Evolutionary conservation across 768 basidiomycete species (phyloP).

Genomic region (Panaeolus papilionaceus): DNA sequence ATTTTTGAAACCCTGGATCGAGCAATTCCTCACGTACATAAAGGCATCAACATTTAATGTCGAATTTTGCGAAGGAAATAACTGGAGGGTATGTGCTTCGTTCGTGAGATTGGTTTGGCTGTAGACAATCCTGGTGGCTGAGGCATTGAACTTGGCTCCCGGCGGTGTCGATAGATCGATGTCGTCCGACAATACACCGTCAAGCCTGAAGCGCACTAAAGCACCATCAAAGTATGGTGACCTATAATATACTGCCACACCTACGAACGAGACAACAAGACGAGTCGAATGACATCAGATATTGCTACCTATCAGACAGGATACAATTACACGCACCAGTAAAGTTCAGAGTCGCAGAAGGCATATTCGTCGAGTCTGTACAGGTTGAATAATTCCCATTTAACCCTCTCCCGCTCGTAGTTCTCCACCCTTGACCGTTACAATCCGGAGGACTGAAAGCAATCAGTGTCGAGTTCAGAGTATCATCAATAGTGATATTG

Average conservation of each 20-base stretch:
- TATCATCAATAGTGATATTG: slow-evolving; percentile 28
- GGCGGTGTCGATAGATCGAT: slow-evolving; percentile 23
- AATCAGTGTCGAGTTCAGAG: slow-evolving; percentile 25
- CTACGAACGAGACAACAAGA: slow-evolving; percentile 13
- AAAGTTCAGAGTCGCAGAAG: slow-evolving; percentile 28
- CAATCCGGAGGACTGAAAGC: slow-evolving; percentile 26
- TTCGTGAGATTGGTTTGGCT: slow-evolving; percentile 23
- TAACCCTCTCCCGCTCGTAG: slow-evolving; percentile 13
- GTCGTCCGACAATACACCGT: slow-evolving; percentile 23
- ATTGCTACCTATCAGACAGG: neutral
- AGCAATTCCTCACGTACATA: slow-evolving; percentile 22
- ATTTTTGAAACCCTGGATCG: slow-evolving; percentile 5
- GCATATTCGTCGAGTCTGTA: slow-evolving; percentile 20
- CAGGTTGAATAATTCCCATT: slow-evolving; percentile 20
- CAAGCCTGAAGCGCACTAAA: slow-evolving; percentile 25
- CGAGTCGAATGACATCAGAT: neutral
- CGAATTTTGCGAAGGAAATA: slow-evolving; percentile 24
- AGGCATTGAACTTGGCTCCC: slow-evolving; percentile 19
- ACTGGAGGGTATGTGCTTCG: slow-evolving; percentile 25
- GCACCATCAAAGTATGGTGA: slow-evolving; percentile 24
- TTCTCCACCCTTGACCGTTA: slow-evolving; percentile 29
- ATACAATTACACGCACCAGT: slow-evolving; percentile 25
- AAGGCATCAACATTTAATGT: slow-evolving; percentile 31
- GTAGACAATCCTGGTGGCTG: slow-evolving; percentile 27
- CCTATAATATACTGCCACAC: slow-evolving; percentile 31